A percentile compares a stretch with the other conserved stretches of the same genome.
phyloP scores from a whole-genome alignment of 805 yeast species.

The Sungouiozyma intestinalis region DNA sequence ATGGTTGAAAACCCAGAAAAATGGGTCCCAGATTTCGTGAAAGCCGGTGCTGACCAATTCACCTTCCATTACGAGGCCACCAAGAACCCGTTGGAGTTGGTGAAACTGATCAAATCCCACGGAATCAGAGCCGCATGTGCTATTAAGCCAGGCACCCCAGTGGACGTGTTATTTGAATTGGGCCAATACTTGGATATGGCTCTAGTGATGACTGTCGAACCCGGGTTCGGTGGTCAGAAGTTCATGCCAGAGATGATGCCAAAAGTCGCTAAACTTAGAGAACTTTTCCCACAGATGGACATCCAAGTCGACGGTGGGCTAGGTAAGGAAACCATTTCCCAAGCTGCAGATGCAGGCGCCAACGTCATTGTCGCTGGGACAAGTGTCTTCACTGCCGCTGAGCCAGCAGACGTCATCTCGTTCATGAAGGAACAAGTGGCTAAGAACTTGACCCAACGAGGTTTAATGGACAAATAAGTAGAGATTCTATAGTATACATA shows the following conservation, averaged over 20 bases:
- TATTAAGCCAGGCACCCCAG: conserved; percentile 85
- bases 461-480: conserved; percentile 25
- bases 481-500: background rate
- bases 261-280: conserved; percentile 71
- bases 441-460: conserved; percentile 36
- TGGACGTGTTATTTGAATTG: conserved; percentile 66
- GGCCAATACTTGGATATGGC: conserved; percentile 83
- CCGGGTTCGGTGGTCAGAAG: conserved; percentile 97
- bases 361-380: conserved; percentile 98
- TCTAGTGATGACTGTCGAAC: conserved; percentile 97
- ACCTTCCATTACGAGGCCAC: conserved; percentile 96
- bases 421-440: conserved; percentile 56
- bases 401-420: conserved; percentile 66
- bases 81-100: conserved; percentile 60
- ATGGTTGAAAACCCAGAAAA: conserved; percentile 89
- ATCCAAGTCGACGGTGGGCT: conserved; percentile 97
- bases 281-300: conserved; percentile 63
- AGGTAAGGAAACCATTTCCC: conserved; percentile 72
- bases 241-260: conserved; percentile 96
- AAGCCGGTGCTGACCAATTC: conserved; percentile 91
- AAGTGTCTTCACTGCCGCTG: conserved; percentile 74
- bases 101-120: conserved; percentile 59
- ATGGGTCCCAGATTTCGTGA: conserved; percentile 89
- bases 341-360: conserved; percentile 95
- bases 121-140: conserved; percentile 96